Evolutionary conservation across 176 grass and related monocot species (phyloP), one percentile per base, ranked within the genome.

Genomic region (Avena insularis): DNA sequence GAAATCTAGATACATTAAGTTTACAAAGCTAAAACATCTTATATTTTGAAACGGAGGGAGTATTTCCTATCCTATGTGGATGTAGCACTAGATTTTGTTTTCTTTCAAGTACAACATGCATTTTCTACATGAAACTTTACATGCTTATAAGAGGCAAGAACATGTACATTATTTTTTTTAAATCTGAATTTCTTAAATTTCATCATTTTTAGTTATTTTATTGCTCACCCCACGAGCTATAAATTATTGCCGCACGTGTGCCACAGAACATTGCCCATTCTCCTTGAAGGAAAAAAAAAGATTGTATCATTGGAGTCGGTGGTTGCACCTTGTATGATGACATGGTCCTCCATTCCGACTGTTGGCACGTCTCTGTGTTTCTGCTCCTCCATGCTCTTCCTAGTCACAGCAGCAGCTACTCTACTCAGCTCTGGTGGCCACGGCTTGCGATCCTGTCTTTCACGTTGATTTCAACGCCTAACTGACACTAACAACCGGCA

Each of bases 291-390:
- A 9, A 1, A 6, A n/a, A 29, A 36, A 63, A 8, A 35, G 14
- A 40, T 13, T 9, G 14, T 35, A 79, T 62, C 31, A 77, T 88
- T 53, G 77, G 81, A 69, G 49, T 15, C 6, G 77, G 86, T 85
- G 15, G 86, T 77, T 77, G 77, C 69, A 62, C 53, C 76, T 9
- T 50, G 12, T 31, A 54, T 73, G 54, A 61, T 77, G 40, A 88
- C 10, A 25, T 81, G 51, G 43, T 85, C 61, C 77, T 85, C 61
- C 77, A 81, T n/a, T 6, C 50, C 19, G 4, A 85, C 70, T 62
- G 77, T 88, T 91, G 77, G 40, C 40, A 81, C 77, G 59, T 88
- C 90, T 27, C 77, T 64, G 53, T 86, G 71, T 36, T 71, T 16
- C 47, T 4, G 64, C 33, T 23, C 29, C 64, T 35, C 64, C 64